Conservation (phyloP, 805 yeast species). For the Candida easanensis region DNA sequence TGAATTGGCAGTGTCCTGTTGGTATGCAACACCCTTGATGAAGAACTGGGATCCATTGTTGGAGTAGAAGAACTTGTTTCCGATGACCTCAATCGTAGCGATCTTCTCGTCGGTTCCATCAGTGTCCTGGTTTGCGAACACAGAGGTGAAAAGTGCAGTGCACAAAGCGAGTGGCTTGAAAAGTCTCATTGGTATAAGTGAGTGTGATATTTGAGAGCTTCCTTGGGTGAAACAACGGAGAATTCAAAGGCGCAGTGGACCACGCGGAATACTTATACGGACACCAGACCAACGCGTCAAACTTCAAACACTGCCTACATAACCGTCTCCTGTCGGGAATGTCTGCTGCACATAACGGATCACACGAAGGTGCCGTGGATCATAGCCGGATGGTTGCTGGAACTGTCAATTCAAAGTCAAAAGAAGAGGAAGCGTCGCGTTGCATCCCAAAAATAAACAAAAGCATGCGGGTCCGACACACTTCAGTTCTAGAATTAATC, state of each 20-base stretch:
- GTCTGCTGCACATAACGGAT: too few species aligned
- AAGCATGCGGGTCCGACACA: too few species aligned
- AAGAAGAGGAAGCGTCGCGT: too few species aligned
- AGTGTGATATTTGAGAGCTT: too few species aligned
- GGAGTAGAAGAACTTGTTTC: conserved; percentile 68
- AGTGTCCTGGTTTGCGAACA: conserved; percentile 22
- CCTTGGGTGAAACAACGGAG: too few species aligned
- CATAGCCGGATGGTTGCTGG: too few species aligned
- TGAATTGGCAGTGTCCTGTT: conserved; percentile 53
- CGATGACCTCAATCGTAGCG: conserved; percentile 55
- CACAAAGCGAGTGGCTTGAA: conserved; percentile 4
- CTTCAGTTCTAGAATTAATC: too few species aligned
- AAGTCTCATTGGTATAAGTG: conserved; percentile 5
- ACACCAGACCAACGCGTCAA: neutral
- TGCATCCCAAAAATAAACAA: too few species aligned
- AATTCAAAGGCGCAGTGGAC: too few species aligned
- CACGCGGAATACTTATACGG: too few species aligned
- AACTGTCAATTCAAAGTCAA: too few species aligned
- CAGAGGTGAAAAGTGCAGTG: conserved; percentile 1
- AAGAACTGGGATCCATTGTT: conserved; percentile 73
- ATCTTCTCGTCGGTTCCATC: conserved; percentile 30
- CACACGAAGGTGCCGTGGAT: too few species aligned
- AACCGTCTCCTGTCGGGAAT: neutral
- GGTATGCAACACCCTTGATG: conserved; percentile 76
- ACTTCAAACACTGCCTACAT: neutral